These are phyloP conservation scores for Sanguinoderma infundibulare DNA, from an alignment of 1,284 basidiomycete species.

Conservation along the genomic window DNA sequence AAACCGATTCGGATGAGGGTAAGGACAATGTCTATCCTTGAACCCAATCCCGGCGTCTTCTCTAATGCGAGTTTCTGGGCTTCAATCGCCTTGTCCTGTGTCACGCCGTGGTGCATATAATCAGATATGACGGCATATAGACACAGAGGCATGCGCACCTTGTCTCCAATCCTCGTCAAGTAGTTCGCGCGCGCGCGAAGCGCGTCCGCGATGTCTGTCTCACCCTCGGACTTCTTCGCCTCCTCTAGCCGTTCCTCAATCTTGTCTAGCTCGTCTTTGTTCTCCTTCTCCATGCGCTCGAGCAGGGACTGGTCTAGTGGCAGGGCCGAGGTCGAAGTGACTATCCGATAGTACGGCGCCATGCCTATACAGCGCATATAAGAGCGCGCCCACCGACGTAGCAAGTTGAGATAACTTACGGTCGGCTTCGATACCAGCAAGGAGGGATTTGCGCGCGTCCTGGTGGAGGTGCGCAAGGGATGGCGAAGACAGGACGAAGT, in stretches of 20 bases:
- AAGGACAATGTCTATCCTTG: conserved; percentile 91
- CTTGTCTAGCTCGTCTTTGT: conserved; percentile 76
- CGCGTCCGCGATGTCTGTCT: conserved; percentile 91
- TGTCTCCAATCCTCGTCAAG: conserved; percentile 90
- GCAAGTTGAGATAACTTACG: conserved; percentile 52
- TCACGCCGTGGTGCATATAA: not conserved
- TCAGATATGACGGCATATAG: not conserved
- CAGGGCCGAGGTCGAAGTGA: conserved; percentile 54
- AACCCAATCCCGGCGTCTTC: conserved; percentile 93
- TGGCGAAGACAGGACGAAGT: conserved; percentile 74
- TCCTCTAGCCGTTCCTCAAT: conserved; percentile 84
- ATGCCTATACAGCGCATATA: conserved; percentile 58
- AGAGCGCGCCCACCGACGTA: not conserved
- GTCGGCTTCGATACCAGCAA: conserved; percentile 88
- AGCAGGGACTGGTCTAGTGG: conserved; percentile 65
- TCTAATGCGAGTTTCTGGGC: conserved; percentile 88
- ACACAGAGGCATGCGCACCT: conserved; percentile 54
- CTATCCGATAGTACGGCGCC: conserved; percentile 77
- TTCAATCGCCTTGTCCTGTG: conserved; percentile 74
- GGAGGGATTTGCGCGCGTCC: conserved; percentile 67
- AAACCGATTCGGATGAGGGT: conserved; percentile 90
- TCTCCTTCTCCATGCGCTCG: conserved; percentile 73
- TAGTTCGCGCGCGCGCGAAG: conserved; percentile 86
- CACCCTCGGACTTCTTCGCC: conserved; percentile 91
- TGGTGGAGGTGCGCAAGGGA: conserved; percentile 68